Evolutionary conservation across 768 basidiomycete species (phyloP).

Genomic region (Calvatia gigantea): DNA sequence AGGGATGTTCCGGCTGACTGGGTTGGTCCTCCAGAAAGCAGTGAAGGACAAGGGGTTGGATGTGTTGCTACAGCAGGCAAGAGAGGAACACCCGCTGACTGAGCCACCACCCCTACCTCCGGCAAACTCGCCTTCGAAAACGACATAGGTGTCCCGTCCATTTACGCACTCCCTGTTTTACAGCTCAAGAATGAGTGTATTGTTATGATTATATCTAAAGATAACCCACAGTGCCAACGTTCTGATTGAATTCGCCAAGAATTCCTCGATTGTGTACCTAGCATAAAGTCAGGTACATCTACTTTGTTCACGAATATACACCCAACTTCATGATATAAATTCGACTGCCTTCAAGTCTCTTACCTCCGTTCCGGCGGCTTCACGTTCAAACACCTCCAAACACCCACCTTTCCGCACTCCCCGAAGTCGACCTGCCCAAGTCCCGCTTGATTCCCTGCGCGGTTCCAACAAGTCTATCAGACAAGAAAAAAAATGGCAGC

Average conservation of each 20-base stretch:
- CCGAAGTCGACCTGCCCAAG: background rate
- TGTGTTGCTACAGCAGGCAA: conserved; percentile 72
- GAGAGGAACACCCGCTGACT: conserved; percentile 73
- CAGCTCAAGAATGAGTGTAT: no score
- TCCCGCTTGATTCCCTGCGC: background rate
- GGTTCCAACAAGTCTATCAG: background rate
- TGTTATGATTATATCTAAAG: no score
- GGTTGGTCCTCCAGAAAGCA: conserved; percentile 51
- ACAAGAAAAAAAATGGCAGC: no score
- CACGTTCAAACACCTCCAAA: conserved; percentile 1
- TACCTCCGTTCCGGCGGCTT: conserved; percentile 1
- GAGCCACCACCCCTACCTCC: conserved; percentile 47
- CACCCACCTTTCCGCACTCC: background rate
- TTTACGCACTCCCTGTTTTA: no score
- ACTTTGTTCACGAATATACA: background rate
- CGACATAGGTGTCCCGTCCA: no score
- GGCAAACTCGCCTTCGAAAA: background rate
- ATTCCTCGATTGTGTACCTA: no score
- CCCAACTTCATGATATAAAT: background rate
- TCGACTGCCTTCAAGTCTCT: background rate
- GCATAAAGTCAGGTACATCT: background rate
- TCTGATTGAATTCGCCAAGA: no score
- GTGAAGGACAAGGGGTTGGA: conserved; percentile 76
- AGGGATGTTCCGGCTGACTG: background rate
- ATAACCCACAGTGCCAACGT: no score